Evolutionary conservation across 345 rosid species (phyloP), one percentile per base, ranked within the genome.

Genomic region (Populus simonii): DNA sequence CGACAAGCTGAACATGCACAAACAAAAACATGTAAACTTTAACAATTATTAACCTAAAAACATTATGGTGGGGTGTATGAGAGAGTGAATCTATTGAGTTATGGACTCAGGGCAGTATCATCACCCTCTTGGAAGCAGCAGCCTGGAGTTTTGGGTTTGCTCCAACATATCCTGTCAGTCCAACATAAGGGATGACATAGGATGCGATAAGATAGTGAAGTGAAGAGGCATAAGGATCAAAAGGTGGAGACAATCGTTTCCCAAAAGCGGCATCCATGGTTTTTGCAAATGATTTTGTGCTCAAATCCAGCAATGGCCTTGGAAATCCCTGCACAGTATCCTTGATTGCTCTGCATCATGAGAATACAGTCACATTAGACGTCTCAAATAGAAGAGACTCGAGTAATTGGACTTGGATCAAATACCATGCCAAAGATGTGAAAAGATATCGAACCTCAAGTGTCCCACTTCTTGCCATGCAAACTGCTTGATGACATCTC

Each of bases 401-500:
- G 15, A 43, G 13, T 43, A 15, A 43, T 43, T 43, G 47, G 15
- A 51, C 16, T 51, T 51, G n/a, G 22, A 51, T 17, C 59, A 29
- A 47, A 6, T 36, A 68, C 11, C 18, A 41, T 0, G 20, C n/a
- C 59, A 51, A 51, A 51, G n/a, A 51, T 18, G 59, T 51, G 57
- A 18, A 67, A 25, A 39, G 59, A 31, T 1, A 31, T 8, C 57
- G 25, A 36, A 90, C 97, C 92, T 91, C 83, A 93, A 71, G 80
- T 96, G 98, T 25, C 97, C 99, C 57, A 96, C 92, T 86, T 96
- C 96, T 89, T 93, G 98, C 87, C 86, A 85, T 43, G 90, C 97
- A 81, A 96, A 96, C 68, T 96, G 99, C 71, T 77, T 59, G 84
- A 96, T 80, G 51, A 93, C 33, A 82, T 90, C 94, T 59, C 81